Evolutionary conservation across 2,329 filamentous ascomycete species (phyloP).

Genomic region (Pestalotiopsis sp.): DNA sequence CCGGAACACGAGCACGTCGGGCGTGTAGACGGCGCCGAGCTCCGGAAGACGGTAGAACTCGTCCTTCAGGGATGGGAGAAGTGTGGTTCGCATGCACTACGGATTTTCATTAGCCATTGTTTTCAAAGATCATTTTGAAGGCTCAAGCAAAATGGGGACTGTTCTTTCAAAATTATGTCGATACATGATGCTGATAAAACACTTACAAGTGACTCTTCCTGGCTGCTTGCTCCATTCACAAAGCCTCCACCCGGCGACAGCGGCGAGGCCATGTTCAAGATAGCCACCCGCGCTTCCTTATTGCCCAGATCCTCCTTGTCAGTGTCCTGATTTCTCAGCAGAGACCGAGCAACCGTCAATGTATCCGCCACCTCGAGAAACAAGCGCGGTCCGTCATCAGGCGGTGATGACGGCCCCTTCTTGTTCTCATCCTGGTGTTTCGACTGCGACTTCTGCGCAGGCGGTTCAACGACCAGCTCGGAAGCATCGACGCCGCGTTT

Average conservation of each 20-base stretch:
- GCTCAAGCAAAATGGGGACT: too few species aligned
- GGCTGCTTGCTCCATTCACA: conserved; percentile 58
- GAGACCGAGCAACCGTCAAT: conserved; percentile 50
- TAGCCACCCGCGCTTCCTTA: conserved; percentile 41
- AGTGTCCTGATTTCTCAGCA: conserved; percentile 22
- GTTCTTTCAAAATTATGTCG: not conserved
- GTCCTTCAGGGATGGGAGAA: conserved; percentile 60
- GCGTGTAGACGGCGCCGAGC: conserved; percentile 56
- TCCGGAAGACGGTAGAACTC: conserved; percentile 63
- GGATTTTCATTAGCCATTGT: not conserved
- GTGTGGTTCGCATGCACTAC: conserved; percentile 58
- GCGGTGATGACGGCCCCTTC: not conserved
- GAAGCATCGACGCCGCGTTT: conserved; percentile 54
- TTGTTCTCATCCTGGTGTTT: not conserved
- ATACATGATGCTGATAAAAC: not conserved
- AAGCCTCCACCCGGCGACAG: conserved; percentile 64
- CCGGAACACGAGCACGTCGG: conserved; percentile 63
- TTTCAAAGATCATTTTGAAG: not conserved
- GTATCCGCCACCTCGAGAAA: conserved; percentile 53
- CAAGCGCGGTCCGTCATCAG: conserved; percentile 34
- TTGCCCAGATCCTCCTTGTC: conserved; percentile 18
- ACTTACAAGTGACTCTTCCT: conserved; percentile 57
- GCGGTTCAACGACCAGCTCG: conserved; percentile 46
- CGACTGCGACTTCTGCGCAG: conserved; percentile 8
- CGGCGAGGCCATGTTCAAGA: conserved; percentile 68